Percentiles rank a stretch among this genome's conserved stretches.
Conservation (phyloP, 2,329 filamentous ascomycete genomes). For the Aspergillus alliaceus region DNA sequence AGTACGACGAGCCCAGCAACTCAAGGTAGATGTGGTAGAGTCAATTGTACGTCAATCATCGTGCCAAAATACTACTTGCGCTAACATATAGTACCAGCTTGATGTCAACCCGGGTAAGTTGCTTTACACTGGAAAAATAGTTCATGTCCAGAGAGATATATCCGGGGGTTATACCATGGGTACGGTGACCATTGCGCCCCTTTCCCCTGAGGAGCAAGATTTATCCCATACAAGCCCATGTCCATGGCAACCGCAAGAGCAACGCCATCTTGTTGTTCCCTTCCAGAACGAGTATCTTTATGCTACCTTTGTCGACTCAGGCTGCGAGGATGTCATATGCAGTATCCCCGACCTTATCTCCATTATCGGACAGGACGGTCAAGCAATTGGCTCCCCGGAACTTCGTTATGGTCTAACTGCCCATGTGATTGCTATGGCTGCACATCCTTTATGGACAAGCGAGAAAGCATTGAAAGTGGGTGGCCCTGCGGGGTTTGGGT, state of each 20-base stretch:
- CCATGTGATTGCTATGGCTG: constrained; percentile 51
- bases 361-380: constrained; percentile 57
- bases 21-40: constrained; percentile 37
- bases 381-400: constrained; percentile 58
- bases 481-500: constrained; percentile 32
- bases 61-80: constrained; percentile 13
- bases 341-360: constrained; percentile 59
- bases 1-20: constrained; percentile 23
- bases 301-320: too few relatives aligned
- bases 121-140: constrained; percentile 48
- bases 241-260: too few relatives aligned
- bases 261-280: too few relatives aligned
- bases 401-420: constrained; percentile 56
- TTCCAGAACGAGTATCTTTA: constrained; percentile 32
- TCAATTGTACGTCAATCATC: constrained; percentile 45
- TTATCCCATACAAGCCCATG: too few relatives aligned
- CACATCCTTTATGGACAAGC: constrained; percentile 52
- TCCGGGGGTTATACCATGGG: constrained; percentile 43
- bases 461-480: constrained; percentile 41
- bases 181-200: constrained; percentile 28
- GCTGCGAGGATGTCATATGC: too few relatives aligned
- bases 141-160: constrained; percentile 42
- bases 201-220: too few relatives aligned
- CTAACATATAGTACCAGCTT: constrained; percentile 18
- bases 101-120: constrained; percentile 34